Conservation (phyloP, 2,329 filamentous ascomycete genomes). For the Clonostachys byssicola region DNA sequence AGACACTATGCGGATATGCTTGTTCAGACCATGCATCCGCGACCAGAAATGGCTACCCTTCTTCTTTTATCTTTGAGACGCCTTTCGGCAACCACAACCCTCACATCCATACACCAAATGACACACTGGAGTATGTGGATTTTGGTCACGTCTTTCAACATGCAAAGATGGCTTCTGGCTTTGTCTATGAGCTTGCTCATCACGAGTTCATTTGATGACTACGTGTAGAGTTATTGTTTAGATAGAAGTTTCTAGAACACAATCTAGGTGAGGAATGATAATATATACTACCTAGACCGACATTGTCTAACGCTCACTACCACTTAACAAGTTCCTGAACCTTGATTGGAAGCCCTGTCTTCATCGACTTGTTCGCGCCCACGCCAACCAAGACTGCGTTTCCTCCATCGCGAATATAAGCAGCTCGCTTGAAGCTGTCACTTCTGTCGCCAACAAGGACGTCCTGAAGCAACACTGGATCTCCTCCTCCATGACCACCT, state of each 20-base stretch:
- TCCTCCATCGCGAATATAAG: constrained; percentile 36
- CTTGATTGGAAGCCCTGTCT: constrained; percentile 11
- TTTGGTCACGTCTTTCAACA: constrained; percentile 65
- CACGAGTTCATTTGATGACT: neutral
- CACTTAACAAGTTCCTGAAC: constrained; percentile 13
- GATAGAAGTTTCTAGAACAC: too few species aligned
- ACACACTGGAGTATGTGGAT: constrained; percentile 64
- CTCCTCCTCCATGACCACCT: constrained; percentile 41
- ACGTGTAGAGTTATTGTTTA: too few species aligned
- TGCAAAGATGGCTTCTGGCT: constrained; percentile 43
- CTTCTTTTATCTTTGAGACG: constrained; percentile 60
- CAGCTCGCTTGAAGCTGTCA: constrained; percentile 31
- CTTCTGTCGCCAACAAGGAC: constrained; percentile 29
- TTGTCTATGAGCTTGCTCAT: constrained; percentile 34
- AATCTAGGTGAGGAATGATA: too few species aligned
- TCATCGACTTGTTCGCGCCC: constrained; percentile 34
- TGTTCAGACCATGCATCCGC: constrained; percentile 67
- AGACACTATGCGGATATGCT: constrained; percentile 79
- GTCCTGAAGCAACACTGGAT: constrained; percentile 37
- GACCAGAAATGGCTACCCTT: constrained; percentile 60
- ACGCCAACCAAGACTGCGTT: constrained; percentile 37
- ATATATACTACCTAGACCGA: too few species aligned
- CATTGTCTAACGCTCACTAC: neutral
- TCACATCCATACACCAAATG: constrained; percentile 69
- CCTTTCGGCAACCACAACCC: constrained; percentile 57